Evolutionary conservation across 805 yeast species (phyloP).

Genomic region (Nakazawaea siamensis): DNA sequence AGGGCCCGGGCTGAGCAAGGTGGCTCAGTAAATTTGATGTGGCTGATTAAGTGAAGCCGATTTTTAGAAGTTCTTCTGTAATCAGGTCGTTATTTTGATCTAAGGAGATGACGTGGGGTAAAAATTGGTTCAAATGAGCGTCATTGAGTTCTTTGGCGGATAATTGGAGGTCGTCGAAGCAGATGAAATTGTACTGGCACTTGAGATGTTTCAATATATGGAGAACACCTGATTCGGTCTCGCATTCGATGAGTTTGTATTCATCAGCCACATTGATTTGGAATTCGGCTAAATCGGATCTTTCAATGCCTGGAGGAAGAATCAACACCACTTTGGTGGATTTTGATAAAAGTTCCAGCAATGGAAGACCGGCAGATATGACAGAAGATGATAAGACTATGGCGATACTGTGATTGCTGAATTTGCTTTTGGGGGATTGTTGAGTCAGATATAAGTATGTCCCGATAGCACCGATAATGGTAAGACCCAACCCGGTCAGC

Average conservation of each 20-base stretch:
- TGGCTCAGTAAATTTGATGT: too few species aligned
- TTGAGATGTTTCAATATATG: constrained; percentile 46
- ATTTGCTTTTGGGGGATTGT: too few species aligned
- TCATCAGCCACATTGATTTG: constrained; percentile 15
- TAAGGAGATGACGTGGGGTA: constrained; percentile 16
- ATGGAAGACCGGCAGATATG: constrained; percentile 7
- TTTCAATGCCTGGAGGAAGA: constrained; percentile 18
- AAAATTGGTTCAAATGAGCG: constrained; percentile 19
- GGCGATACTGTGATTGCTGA: constrained; percentile 3
- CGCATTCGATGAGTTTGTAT: constrained; percentile 34
- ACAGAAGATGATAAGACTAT: constrained; percentile 8
- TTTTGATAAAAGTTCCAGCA: constrained; percentile 10
- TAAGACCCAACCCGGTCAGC: too few species aligned
- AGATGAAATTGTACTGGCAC: constrained; percentile 17
- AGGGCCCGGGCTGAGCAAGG: too few species aligned
- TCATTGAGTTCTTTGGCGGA: constrained; percentile 11
- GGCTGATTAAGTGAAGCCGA: too few species aligned
- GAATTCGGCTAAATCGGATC: constrained; percentile 11
- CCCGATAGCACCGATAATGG: too few species aligned
- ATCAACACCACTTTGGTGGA: constrained; percentile 19
- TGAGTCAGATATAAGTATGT: too few species aligned
- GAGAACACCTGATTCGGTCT: constrained; percentile 40
- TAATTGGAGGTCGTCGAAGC: constrained; percentile 14
- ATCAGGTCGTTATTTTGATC: constrained; percentile 9
- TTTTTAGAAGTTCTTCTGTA: constrained; percentile 7